These are phyloP conservation scores for Euphorbia lathyris DNA, from an alignment of 345 rosid species.

Conservation along the genomic window DNA sequence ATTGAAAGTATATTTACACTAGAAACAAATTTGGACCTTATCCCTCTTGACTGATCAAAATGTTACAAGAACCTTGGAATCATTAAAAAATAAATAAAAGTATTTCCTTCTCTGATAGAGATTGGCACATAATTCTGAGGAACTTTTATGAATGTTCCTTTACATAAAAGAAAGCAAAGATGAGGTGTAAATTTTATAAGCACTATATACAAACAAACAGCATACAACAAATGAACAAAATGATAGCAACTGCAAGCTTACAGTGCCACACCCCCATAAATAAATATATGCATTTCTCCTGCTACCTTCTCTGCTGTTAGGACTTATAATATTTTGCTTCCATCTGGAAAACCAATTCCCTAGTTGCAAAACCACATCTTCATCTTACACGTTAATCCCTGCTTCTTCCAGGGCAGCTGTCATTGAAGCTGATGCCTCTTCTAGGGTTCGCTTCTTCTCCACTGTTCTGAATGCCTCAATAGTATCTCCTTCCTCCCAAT, in stretches of 20 bases:
- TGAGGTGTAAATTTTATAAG: not conserved
- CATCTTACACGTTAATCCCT: slow-evolving; percentile 41
- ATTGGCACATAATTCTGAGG: slow-evolving; percentile 26
- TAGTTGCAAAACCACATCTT: not conserved
- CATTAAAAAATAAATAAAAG: not conserved
- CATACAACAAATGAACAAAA: slow-evolving; percentile 27
- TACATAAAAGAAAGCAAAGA: slow-evolving; percentile 15
- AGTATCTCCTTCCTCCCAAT: slow-evolving; percentile 79
- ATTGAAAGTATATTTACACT: too few species aligned
- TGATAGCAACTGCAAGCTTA: slow-evolving; percentile 4
- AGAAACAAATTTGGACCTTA: too few species aligned
- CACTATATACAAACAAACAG: slow-evolving; percentile 28
- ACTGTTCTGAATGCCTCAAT: slow-evolving; percentile 65
- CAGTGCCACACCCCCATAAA: too few species aligned
- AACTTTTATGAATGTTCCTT: slow-evolving; percentile 16
- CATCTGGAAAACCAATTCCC: slow-evolving; percentile 2
- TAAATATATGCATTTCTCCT: not conserved
- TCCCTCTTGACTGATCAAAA: too few species aligned
- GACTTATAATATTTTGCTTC: not conserved
- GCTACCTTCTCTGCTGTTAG: not conserved
- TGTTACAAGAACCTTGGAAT: not conserved
- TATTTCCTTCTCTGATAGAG: not conserved
- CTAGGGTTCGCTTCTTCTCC: slow-evolving; percentile 83
- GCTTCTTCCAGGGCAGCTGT: slow-evolving; percentile 74
- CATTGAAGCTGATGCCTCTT: slow-evolving; percentile 97